Evolutionary conservation across 768 basidiomycete species (phyloP).

Genomic region (Nevesoporus exiguus): DNA sequence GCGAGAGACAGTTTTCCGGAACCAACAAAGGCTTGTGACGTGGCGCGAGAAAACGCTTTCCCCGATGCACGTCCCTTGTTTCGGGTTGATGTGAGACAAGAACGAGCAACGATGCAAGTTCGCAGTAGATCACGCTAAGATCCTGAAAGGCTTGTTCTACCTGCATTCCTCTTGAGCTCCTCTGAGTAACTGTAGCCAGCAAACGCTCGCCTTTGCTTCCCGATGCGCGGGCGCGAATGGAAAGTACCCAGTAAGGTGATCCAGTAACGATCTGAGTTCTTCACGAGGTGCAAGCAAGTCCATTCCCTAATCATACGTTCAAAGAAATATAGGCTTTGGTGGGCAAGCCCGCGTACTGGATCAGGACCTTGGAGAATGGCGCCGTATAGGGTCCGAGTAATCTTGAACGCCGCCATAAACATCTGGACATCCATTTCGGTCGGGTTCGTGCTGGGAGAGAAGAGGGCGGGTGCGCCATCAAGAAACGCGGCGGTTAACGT

Average conservation of each 20-base stretch:
- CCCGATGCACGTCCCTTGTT: conserved; percentile 3
- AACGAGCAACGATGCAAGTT: conserved; percentile 63
- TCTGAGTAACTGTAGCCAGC: neutral
- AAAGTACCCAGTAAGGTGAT: conserved; percentile 80
- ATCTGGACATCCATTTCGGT: conserved; percentile 59
- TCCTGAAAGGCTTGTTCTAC: conserved; percentile 63
- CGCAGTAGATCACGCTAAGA: conserved; percentile 75
- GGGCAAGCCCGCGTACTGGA: conserved; percentile 22
- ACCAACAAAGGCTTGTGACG: conserved; percentile 18
- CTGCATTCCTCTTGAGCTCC: conserved; percentile 35
- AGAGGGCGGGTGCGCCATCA: conserved; percentile 81
- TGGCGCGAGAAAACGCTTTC: conserved; percentile 8
- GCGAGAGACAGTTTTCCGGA: conserved; percentile 16
- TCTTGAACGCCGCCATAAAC: conserved; percentile 52
- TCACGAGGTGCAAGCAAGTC: conserved; percentile 33
- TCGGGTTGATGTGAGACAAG: conserved; percentile 32
- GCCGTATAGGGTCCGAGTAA: conserved; percentile 60
- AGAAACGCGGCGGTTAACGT: conserved; percentile 81
- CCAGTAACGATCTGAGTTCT: conserved; percentile 57
- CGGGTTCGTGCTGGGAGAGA: conserved; percentile 61
- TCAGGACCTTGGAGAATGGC: conserved; percentile 47
- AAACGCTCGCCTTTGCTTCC: conserved; percentile 51
- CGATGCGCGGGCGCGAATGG: conserved; percentile 60
- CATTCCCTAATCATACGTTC: conserved; percentile 20
- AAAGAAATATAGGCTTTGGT: neutral